Percentiles rank a stretch among this genome's conserved stretches.
Conservation (phyloP, 768 basidiomycete species). For the Inosperma sp. region DNA sequence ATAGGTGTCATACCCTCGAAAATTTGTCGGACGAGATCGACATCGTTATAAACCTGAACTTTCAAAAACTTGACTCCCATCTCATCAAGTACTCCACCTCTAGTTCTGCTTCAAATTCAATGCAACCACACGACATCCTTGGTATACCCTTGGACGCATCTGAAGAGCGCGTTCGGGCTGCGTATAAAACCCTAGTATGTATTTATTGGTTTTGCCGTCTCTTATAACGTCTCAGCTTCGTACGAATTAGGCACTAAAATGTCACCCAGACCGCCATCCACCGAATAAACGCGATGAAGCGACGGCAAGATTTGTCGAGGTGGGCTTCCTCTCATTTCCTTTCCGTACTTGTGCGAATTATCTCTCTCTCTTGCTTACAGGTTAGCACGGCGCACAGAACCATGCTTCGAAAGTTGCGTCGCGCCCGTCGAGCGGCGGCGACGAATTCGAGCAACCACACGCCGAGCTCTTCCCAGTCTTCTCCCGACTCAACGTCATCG, state of each 20-base stretch:
- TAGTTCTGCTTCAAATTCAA: conserved; percentile 8
- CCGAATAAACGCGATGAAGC: conserved; percentile 21
- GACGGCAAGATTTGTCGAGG: conserved; percentile 24
- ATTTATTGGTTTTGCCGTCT: conserved; percentile 4
- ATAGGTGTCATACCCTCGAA: conserved; percentile 6
- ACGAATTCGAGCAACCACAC: background rate
- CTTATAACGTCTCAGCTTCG: background rate
- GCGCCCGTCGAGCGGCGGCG: conserved; percentile 17
- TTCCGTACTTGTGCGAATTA: background rate
- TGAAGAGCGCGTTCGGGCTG: conserved; percentile 45
- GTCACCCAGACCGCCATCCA: conserved; percentile 32
- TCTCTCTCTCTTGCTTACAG: conserved; percentile 24
- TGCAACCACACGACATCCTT: conserved; percentile 35
- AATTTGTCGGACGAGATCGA: background rate
- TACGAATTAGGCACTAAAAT: conserved; percentile 44
- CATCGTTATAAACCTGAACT: background rate
- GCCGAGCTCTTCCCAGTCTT: conserved; percentile 6
- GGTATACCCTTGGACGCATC: conserved; percentile 43
- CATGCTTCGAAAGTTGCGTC: conserved; percentile 38
- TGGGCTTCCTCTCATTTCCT: conserved; percentile 8
- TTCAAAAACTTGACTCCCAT: conserved; percentile 6
- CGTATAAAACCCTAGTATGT: conserved; percentile 53
- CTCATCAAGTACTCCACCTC: background rate
- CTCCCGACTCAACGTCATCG: conserved; percentile 13
- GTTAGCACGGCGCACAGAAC: conserved; percentile 48